Conservation (phyloP, 352 stramenopile genomes). For the Phytophthora aleatoria region DNA sequence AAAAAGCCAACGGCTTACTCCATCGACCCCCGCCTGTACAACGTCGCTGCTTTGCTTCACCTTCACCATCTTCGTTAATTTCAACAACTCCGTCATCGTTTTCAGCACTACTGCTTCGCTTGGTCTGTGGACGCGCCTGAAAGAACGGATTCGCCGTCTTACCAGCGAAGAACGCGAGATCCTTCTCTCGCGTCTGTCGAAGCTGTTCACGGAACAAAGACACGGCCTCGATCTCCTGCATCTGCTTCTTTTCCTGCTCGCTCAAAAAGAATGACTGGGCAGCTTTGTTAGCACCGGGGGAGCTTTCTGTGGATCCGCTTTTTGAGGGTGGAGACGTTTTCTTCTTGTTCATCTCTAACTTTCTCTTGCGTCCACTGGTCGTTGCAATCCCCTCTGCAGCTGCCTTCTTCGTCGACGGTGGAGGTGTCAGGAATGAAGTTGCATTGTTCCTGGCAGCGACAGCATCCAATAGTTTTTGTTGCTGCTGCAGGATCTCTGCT, state of each 20-base stretch:
- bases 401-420: slow-evolving; percentile 31
- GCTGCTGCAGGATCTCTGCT: slow-evolving; percentile 46
- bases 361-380: slow-evolving; percentile 50
- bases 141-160: slow-evolving; percentile 75
- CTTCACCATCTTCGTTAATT: slow-evolving; percentile 25
- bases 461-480: slow-evolving; percentile 42
- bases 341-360: slow-evolving; percentile 68
- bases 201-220: slow-evolving; percentile 67
- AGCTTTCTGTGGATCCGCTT: slow-evolving; percentile 12
- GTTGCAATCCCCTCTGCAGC: slow-evolving; percentile 11
- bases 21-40: slow-evolving; percentile 33
- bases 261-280: slow-evolving; percentile 71
- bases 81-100: slow-evolving; percentile 33
- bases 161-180: slow-evolving; percentile 72
- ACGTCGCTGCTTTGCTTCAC: slow-evolving; percentile 24
- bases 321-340: slow-evolving; percentile 42
- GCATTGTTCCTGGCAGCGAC: slow-evolving; percentile 33
- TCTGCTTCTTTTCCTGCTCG: slow-evolving; percentile 65
- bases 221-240: slow-evolving; percentile 74
- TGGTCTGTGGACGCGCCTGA: slow-evolving; percentile 31
- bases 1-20: slow-evolving; percentile 42
- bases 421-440: slow-evolving; percentile 38
- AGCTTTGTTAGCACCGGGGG: slow-evolving; percentile 25
- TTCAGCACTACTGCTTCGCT: slow-evolving; percentile 30
- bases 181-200: slow-evolving; percentile 65